Conservation (phyloP, 768 basidiomycete species). For the Lactarius sanguifluus region DNA sequence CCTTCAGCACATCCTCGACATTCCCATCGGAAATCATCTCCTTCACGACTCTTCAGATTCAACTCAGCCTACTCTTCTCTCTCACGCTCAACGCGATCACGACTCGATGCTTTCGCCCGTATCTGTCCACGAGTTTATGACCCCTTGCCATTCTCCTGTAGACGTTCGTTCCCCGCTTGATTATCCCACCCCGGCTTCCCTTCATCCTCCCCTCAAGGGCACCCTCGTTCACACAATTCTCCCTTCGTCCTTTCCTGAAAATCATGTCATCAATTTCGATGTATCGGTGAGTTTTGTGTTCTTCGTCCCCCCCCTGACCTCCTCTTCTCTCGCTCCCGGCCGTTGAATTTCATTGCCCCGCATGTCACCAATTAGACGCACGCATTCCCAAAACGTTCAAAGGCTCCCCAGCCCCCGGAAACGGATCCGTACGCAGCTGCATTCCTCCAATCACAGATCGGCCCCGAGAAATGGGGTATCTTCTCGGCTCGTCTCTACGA, state of each 20-base stretch:
- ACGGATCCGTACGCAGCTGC: constrained; percentile 45
- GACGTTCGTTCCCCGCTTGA: constrained; percentile 28
- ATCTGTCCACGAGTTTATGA: constrained; percentile 27
- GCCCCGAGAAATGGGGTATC: constrained; percentile 45
- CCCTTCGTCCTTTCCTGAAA: constrained; percentile 30
- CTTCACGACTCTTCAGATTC: constrained; percentile 19
- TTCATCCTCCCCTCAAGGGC: constrained; percentile 23
- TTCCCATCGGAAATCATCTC: constrained; percentile 19
- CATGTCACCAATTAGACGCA: constrained; percentile 27
- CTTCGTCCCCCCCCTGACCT: constrained; percentile 9
- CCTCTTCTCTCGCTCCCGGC: background rate
- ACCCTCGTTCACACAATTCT: constrained; percentile 26
- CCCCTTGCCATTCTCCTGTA: constrained; percentile 30
- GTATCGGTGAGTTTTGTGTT: constrained; percentile 28
- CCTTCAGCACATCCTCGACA: constrained; percentile 25
- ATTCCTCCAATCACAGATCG: constrained; percentile 47
- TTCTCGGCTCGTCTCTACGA: constrained; percentile 50
- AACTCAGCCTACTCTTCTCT: constrained; percentile 11
- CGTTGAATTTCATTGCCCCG: constrained; percentile 22
- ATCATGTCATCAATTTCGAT: constrained; percentile 32
- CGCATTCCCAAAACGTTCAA: constrained; percentile 30
- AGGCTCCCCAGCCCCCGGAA: constrained; percentile 27
- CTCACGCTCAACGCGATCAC: constrained; percentile 25
- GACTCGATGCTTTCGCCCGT: constrained; percentile 26
- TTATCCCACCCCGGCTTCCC: constrained; percentile 24